A percentile compares a stretch with the other conserved stretches of the same genome.
phyloP scores from a whole-genome alignment of 2,329 filamentous ascomycete genomes.

The Aspergillus hortae region DNA sequence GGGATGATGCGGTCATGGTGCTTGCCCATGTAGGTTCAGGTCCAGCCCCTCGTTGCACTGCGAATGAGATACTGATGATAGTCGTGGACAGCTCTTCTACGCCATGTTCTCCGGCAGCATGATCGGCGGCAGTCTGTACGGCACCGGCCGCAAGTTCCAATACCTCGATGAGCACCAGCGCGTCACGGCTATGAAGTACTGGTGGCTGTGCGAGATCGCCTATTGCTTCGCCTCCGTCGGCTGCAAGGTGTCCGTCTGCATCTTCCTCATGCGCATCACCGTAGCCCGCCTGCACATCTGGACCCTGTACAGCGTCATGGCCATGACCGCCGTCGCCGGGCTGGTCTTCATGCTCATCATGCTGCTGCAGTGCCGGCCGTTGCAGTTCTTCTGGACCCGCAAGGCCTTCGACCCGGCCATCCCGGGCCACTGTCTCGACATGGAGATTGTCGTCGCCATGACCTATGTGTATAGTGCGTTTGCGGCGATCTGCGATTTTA shows the following conservation, averaged over 20 bases:
- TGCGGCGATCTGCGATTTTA: slow-evolving; percentile 47
- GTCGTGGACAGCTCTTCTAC: slow-evolving; percentile 18
- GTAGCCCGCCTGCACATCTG: slow-evolving; percentile 44
- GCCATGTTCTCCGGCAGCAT: slow-evolving; percentile 28
- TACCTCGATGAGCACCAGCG: slow-evolving; percentile 15
- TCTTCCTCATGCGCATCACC: slow-evolving; percentile 52
- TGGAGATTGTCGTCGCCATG: slow-evolving; percentile 31
- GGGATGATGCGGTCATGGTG: slow-evolving; percentile 32
- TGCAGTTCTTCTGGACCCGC: slow-evolving; percentile 49
- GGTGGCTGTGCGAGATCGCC: slow-evolving; percentile 53
- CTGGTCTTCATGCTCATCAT: slow-evolving; percentile 50
- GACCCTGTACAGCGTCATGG: slow-evolving; percentile 46
- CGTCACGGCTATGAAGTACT: slow-evolving; percentile 32
- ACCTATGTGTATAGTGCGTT: slow-evolving; percentile 33
- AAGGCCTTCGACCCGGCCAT: slow-evolving; percentile 20
- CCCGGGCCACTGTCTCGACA: slow-evolving; percentile 42
- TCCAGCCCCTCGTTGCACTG: too few relatives aligned
- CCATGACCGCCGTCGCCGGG: slow-evolving; percentile 43
- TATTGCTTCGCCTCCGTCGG: slow-evolving; percentile 48
- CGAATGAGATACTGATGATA: too few relatives aligned
- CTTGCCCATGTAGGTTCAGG: slow-evolving; percentile 14
- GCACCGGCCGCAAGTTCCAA: slow-evolving; percentile 23
- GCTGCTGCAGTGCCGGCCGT: slow-evolving; percentile 52
- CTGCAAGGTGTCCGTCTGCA: slow-evolving; percentile 50
- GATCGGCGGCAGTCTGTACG: slow-evolving; percentile 28